Percentiles rank a stretch among this genome's conserved stretches.
These are phyloP conservation scores for Maudiozyma pseudohumilis DNA, from an alignment of 805 yeast species.

Conservation along the genomic window DNA sequence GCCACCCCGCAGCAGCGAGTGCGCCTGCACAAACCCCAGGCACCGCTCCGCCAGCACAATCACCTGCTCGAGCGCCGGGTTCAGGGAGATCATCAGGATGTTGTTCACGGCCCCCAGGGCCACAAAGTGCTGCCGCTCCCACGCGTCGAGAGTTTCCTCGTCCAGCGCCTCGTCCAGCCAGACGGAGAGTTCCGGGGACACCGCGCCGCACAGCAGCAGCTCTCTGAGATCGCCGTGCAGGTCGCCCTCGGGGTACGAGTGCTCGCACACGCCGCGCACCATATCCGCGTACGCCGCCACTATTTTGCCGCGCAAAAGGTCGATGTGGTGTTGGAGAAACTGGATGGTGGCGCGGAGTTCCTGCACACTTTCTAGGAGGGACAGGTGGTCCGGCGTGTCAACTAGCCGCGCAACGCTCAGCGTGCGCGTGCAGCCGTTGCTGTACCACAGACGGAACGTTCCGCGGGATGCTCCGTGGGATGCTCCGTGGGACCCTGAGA, in stretches of 20 bases:
- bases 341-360: conserved; percentile 9
- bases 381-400: background rate
- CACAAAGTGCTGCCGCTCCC: conserved; percentile 25
- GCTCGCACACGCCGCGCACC: conserved; percentile 11
- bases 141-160: conserved; percentile 50
- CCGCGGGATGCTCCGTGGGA: too few relatives aligned
- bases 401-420: conserved; percentile 6
- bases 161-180: conserved; percentile 61
- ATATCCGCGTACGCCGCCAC: conserved; percentile 17
- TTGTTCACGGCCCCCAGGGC: conserved; percentile 43
- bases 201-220: conserved; percentile 38
- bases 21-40: too few relatives aligned
- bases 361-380: conserved; percentile 8
- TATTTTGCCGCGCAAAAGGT: conserved; percentile 12
- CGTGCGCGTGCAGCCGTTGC: conserved; percentile 3
- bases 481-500: background rate
- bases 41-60: conserved; percentile 30
- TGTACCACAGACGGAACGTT: conserved; percentile 2
- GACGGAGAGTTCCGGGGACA: conserved; percentile 40
- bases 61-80: conserved; percentile 49
- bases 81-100: conserved; percentile 37
- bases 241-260: conserved; percentile 10
- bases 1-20: too few relatives aligned
- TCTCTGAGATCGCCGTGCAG: conserved; percentile 29
- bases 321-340: conserved; percentile 14